phyloP scores from a whole-genome alignment of 148 eudicot species.

The Diospyros kaki region DNA sequence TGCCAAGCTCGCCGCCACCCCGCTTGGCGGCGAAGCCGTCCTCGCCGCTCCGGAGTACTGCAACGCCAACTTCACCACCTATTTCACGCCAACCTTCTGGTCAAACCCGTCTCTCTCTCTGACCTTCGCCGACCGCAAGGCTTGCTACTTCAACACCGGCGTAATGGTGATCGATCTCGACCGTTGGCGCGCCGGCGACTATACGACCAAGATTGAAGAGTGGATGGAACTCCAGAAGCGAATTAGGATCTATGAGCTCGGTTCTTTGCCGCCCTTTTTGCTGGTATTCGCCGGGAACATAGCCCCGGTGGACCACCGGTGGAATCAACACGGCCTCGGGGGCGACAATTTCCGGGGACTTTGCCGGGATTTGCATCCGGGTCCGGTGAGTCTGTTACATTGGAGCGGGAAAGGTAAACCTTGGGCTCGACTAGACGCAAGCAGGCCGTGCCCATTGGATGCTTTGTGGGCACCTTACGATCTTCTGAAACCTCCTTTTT shows the following conservation, averaged over 20 bases:
- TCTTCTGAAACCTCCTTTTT: slow-evolving; percentile 54
- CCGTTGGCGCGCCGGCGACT: slow-evolving; percentile 62
- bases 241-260: slow-evolving; percentile 66
- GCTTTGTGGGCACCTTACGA: slow-evolving; percentile 88
- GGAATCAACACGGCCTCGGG: slow-evolving; percentile 87
- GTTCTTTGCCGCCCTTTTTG: slow-evolving; percentile 70
- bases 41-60: slow-evolving; percentile 81
- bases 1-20: slow-evolving; percentile 30
- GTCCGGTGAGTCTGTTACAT: slow-evolving; percentile 74
- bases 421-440: slow-evolving; percentile 69
- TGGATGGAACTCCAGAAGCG: slow-evolving; percentile 90
- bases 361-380: slow-evolving; percentile 77
- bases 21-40: slow-evolving; percentile 25
- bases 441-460: slow-evolving; percentile 74
- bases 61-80: slow-evolving; percentile 65
- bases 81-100: slow-evolving; percentile 72
- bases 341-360: slow-evolving; percentile 76
- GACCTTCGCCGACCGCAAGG: slow-evolving; percentile 42
- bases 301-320: slow-evolving; percentile 63
- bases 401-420: slow-evolving; percentile 97
- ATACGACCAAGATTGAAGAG: slow-evolving; percentile 65
- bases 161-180: slow-evolving; percentile 64
- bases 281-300: slow-evolving; percentile 71
- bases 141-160: slow-evolving; percentile 68
- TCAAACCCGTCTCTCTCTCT: slow-evolving; percentile 56